Percentiles rank a stretch among this genome's conserved stretches.
These are phyloP conservation scores for Solanum gracilifrons DNA, from an alignment of 257 asterid genomes.

Conservation along the genomic window DNA sequence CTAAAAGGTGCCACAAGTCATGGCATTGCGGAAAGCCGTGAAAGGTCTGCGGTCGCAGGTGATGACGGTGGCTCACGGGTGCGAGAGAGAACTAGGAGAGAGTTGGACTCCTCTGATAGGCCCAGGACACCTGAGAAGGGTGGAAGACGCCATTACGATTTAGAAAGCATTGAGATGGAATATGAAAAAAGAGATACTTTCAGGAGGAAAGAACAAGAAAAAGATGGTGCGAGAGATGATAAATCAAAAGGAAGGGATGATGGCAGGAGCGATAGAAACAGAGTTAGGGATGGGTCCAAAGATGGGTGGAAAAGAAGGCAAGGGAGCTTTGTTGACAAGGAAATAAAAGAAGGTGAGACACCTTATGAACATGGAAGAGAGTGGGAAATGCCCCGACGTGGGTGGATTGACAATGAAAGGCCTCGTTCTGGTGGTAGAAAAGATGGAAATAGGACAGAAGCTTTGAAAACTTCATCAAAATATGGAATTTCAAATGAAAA, in stretches of 20 bases:
- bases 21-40: conserved; percentile 33
- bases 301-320: conserved; percentile 85
- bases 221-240: conserved; percentile 65
- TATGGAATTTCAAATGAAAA: conserved; percentile 93
- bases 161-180: conserved; percentile 50
- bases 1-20: conserved; percentile 23
- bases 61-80: conserved; percentile 37
- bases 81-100: conserved; percentile 58
- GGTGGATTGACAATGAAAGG: conserved; percentile 60
- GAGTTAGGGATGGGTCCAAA: conserved; percentile 53
- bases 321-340: conserved; percentile 36
- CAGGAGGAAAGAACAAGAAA: conserved; percentile 72
- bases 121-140: conserved; percentile 62
- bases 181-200: conserved; percentile 36
- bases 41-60: conserved; percentile 36
- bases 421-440: conserved; percentile 70
- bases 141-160: conserved; percentile 46
- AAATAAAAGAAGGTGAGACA: conserved; percentile 51
- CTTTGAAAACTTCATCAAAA: conserved; percentile 85
- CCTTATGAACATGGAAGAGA: conserved; percentile 66
- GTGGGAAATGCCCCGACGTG: conserved; percentile 83
- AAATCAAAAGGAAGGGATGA: conserved; percentile 78
- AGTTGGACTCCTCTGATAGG: conserved; percentile 29
- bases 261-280: conserved; percentile 58
- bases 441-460: conserved; percentile 93